A percentile compares a stretch with the other conserved stretches of the same genome.
Conservation (phyloP, 345 rosid species). For the Camelina laxa region DNA sequence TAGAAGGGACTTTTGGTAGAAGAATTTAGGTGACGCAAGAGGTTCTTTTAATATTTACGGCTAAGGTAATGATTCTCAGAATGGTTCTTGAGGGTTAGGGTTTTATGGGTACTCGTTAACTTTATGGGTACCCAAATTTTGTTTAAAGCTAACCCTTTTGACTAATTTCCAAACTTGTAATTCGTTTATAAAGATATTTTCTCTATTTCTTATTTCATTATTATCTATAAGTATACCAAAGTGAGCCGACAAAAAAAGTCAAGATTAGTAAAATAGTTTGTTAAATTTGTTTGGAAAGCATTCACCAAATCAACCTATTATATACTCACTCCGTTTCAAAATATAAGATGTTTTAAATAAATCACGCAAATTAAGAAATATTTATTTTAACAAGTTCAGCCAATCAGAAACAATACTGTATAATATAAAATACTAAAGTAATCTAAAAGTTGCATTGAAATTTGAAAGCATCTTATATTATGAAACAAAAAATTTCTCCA, state of each 20-base stretch:
- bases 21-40: conserved; percentile 24
- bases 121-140: conserved; percentile 43
- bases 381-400: no score
- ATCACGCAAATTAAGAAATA: no score
- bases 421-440: no score
- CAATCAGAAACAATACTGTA: no score
- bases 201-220: neutral
- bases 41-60: conserved; percentile 30
- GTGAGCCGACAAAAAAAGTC: conserved; percentile 22
- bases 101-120: conserved; percentile 41
- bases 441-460: no score
- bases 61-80: conserved; percentile 29
- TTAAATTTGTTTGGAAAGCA: neutral
- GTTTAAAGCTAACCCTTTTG: conserved; percentile 43
- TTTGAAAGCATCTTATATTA: no score
- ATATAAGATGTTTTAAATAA: no score
- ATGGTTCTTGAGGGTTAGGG: conserved; percentile 48
- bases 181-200: conserved; percentile 27
- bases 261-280: neutral
- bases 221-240: neutral
- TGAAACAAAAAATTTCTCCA: no score
- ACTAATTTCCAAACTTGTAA: conserved; percentile 37
- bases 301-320: conserved; percentile 11
- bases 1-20: conserved; percentile 33
- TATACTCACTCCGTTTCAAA: no score